Evolutionary conservation across 2,329 filamentous ascomycete species (phyloP), one percentile per base, ranked within the genome.

Genomic region (Beauveria asiatica): DNA sequence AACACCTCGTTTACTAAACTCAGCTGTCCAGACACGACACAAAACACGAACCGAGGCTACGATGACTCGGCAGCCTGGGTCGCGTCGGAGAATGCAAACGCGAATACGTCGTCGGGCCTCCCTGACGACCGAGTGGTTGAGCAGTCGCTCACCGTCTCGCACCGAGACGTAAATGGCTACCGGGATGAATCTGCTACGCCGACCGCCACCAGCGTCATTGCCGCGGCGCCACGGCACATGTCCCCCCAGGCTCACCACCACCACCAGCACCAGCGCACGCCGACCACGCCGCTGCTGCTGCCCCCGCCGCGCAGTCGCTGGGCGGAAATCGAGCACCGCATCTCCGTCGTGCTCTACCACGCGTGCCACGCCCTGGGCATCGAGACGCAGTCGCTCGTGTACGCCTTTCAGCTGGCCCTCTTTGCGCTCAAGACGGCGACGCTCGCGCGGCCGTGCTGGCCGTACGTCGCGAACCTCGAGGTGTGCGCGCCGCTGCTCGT

Each of bases 371-470:
- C 62, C 3, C 17, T 73, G 67, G 62, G 66, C 66, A 51, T 63
- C 64, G 46, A 74, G 69, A 67, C 63, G 64, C 54, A 69, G 8
- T 39, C 73, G 7, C 63, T 67, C 67, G 72, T 70, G 70, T 72
- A 53, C 57, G 75, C 5, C 25, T 64, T 81, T 21, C 86, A 86
- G 52, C 72, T 90, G 3, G 66, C 72, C 1, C 66, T 92, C 1
- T 92, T 96, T 66, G 70, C 87, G 6, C 65, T 81, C 54, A 96
- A 96, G 71, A 74, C 92, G 9, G 74, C 80, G 13, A 83, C 84
- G 0, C 73, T 94, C 10, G 79, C 82, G 3, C 78, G 81, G 51
- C 82, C 87, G 1, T 96, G 92, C 70, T 84, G 84, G 70, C 91
- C 91, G 0, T 85, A 86, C 61, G 84, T 85, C 48, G 79, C 83